These are phyloP conservation scores for Clavispora phyllophila DNA, from an alignment of 805 yeast species.

Conservation along the genomic window DNA sequence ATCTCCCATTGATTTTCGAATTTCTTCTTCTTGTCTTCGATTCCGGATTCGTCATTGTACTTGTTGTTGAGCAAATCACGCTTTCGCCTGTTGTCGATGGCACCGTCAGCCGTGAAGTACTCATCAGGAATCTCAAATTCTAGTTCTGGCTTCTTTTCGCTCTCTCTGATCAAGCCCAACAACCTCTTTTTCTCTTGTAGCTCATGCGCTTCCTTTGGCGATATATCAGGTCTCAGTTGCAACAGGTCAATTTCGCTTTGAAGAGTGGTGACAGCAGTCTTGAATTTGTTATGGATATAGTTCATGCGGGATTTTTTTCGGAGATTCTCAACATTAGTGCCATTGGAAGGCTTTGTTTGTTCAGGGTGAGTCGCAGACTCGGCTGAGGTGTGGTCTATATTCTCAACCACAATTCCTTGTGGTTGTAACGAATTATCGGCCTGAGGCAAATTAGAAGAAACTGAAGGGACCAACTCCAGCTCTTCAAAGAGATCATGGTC, in stretches of 20 bases:
- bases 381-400: not conserved
- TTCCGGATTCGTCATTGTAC: conserved; percentile 19
- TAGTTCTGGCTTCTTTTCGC: not conserved
- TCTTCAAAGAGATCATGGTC: not conserved
- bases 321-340: not conserved
- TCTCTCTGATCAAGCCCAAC: conserved; percentile 2
- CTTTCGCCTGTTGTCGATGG: conserved; percentile 51
- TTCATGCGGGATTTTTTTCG: not conserved
- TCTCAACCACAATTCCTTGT: not conserved
- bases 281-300: conserved; percentile 4
- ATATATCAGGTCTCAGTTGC: conserved; percentile 2
- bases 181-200: conserved; percentile 9
- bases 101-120: conserved; percentile 46
- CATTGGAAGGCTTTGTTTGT: too few species aligned
- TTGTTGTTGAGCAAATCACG: conserved; percentile 38
- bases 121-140: conserved; percentile 47
- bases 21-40: conserved; percentile 15
- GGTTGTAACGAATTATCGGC: not conserved
- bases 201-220: conserved; percentile 11
- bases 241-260: conserved; percentile 2
- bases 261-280: conserved; percentile 2
- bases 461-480: not conserved
- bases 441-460: not conserved
- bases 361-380: not conserved
- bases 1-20: conserved; percentile 47